phyloP scores from a whole-genome alignment of 2,329 filamentous ascomycete genomes.

The Cladosporium halotolerans region DNA sequence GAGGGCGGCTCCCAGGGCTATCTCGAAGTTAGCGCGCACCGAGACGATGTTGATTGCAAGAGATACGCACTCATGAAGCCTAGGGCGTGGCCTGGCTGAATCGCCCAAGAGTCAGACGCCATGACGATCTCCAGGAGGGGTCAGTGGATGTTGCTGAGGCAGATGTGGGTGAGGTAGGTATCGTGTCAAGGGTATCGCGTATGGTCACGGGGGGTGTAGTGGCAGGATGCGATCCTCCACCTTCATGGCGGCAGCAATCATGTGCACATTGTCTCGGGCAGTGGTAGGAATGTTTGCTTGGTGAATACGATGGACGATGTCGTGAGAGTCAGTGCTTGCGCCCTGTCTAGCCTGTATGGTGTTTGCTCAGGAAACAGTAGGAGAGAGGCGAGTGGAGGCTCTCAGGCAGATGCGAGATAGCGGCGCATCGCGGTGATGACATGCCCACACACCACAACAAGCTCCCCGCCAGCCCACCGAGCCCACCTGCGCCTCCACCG shows the following conservation, averaged over 20 bases:
- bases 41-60: not conserved
- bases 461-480: not conserved
- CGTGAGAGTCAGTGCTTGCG: too few species aligned
- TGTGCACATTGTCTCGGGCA: conserved; percentile 7
- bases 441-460: not conserved
- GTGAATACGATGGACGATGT: not conserved
- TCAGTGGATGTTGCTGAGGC: not conserved
- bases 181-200: not conserved
- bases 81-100: conserved; percentile 26
- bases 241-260: conserved; percentile 11
- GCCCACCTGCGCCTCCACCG: not conserved
- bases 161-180: not conserved
- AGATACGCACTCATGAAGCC: conserved; percentile 35
- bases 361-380: not conserved
- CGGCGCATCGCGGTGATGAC: not conserved
- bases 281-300: not conserved
- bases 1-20: conserved; percentile 83
- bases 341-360: not conserved
- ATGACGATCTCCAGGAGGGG: not conserved
- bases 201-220: conserved; percentile 13
- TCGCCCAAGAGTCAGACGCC: conserved; percentile 9
- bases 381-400: too few species aligned
- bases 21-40: conserved; percentile 8
- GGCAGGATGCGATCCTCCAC: conserved; percentile 13
- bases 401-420: too few species aligned